Percentiles rank a stretch among this genome's conserved stretches.
phyloP scores from a whole-genome alignment of 345 rosid genomes.

The Ceriops decandra region DNA sequence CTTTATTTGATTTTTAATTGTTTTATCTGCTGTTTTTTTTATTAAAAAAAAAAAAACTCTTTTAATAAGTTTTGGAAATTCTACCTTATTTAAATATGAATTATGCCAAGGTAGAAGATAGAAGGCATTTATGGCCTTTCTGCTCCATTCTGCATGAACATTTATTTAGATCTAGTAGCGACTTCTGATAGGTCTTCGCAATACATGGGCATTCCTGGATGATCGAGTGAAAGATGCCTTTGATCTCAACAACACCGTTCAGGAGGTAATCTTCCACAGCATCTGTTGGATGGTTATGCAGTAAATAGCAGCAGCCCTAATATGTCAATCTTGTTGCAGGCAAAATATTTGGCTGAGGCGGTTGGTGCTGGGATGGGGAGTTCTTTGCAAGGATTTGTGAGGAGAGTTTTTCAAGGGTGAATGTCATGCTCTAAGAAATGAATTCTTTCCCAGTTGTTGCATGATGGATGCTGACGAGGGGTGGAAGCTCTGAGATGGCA shows the following conservation, averaged over 20 bases:
- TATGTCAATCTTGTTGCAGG: slow-evolving; percentile 43
- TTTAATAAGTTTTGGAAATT: too few species aligned
- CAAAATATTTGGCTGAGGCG: slow-evolving; percentile 74
- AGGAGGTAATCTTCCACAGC: slow-evolving; percentile 54
- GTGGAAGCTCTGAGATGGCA: neutral
- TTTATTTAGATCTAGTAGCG: neutral
- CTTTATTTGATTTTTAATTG: neutral
- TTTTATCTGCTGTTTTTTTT: neutral
- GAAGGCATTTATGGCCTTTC: neutral
- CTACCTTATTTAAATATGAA: too few species aligned
- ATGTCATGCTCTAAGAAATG: neutral
- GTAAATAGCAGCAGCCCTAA: neutral
- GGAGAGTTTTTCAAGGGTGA: slow-evolving; percentile 47
- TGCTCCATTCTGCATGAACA: neutral
- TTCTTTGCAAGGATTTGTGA: slow-evolving; percentile 72
- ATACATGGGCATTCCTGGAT: slow-evolving; percentile 79
- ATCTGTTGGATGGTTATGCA: neutral
- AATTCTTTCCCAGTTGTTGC: neutral
- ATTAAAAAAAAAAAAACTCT: neutral
- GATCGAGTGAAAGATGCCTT: slow-evolving; percentile 83
- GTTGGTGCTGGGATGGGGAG: slow-evolving; percentile 81
- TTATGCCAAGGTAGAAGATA: too few species aligned
- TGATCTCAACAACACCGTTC: slow-evolving; percentile 73
- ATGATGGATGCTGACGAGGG: neutral
- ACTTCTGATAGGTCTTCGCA: slow-evolving; percentile 49